Conservation (phyloP, 2,329 filamentous ascomycete genomes). For the Trichophyton rubrum region DNA sequence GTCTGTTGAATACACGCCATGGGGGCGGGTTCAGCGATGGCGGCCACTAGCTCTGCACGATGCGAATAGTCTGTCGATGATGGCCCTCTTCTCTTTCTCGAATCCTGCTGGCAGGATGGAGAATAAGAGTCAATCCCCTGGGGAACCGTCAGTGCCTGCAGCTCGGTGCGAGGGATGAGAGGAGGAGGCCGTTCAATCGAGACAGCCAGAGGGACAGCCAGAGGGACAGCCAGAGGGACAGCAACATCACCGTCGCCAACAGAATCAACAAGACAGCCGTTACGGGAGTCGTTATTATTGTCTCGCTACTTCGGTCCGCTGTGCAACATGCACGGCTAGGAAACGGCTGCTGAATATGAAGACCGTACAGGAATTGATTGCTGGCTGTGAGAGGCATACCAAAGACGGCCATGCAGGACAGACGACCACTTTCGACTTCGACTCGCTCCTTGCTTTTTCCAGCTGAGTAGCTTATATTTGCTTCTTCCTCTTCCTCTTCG, state of each 20-base stretch:
- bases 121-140: too few relatives aligned
- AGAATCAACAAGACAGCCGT: neutral
- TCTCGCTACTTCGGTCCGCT: neutral
- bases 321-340: neutral
- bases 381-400: too few relatives aligned
- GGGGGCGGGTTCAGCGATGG: neutral
- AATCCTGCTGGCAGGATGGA: neutral
- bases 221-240: too few relatives aligned
- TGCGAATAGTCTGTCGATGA: neutral
- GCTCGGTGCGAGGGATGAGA: too few relatives aligned
- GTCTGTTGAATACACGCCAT: neutral
- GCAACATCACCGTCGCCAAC: neutral
- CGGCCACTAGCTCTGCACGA: slow-evolving; percentile 2
- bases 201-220: too few relatives aligned
- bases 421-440: neutral
- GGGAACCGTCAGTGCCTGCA: too few relatives aligned
- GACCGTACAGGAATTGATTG: neutral
- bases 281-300: neutral
- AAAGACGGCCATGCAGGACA: neutral
- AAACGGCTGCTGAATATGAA: neutral
- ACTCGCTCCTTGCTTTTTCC: neutral
- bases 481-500: neutral
- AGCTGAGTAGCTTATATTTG: neutral
- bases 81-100: neutral
- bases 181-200: too few relatives aligned